Percentiles rank a stretch among this genome's conserved stretches.
Evolutionary conservation across 1,139 yeast genomes (phyloP).

Genomic region (Tardiomyces blankii): DNA sequence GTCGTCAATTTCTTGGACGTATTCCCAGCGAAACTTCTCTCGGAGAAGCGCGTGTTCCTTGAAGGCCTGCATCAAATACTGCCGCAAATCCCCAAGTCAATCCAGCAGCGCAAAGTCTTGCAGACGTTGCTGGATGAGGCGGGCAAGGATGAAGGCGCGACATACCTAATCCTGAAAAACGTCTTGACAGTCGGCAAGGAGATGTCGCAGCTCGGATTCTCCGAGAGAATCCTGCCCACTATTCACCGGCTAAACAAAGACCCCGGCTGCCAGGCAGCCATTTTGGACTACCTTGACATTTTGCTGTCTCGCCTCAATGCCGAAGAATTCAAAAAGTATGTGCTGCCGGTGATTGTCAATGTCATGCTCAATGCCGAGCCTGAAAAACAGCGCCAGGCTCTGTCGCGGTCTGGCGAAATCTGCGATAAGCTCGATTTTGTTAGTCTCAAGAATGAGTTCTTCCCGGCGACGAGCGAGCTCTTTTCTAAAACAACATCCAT

Average conservation of each 20-base stretch:
- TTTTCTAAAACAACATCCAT: slow-evolving; percentile 78
- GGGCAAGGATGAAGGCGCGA: slow-evolving; percentile 36
- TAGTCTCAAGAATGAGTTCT: slow-evolving; percentile 56
- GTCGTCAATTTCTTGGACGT: slow-evolving; percentile 80
- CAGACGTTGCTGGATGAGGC: slow-evolving; percentile 50
- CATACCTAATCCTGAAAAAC: slow-evolving; percentile 46
- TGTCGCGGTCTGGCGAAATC: slow-evolving; percentile 36
- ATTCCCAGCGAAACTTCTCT: slow-evolving; percentile 58
- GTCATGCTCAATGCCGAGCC: slow-evolving; percentile 18
- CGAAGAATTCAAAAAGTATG: slow-evolving; percentile 27
- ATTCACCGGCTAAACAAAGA: slow-evolving; percentile 34
- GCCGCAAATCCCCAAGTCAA: slow-evolving; percentile 57
- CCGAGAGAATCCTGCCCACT: slow-evolving; percentile 53
- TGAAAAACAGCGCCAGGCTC: slow-evolving; percentile 46
- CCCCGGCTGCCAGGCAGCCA: slow-evolving; percentile 38
- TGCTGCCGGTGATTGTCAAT: slow-evolving; percentile 26
- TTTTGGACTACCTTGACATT: slow-evolving; percentile 46
- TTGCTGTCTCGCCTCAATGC: slow-evolving; percentile 42
- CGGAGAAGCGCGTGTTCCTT: slow-evolving; percentile 61
- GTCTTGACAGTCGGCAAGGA: slow-evolving; percentile 53
- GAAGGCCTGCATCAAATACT: slow-evolving; percentile 51
- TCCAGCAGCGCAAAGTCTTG: slow-evolving; percentile 61
- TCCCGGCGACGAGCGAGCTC: slow-evolving; percentile 60
- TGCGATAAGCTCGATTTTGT: slow-evolving; percentile 54
- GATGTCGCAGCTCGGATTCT: slow-evolving; percentile 66